Base-by-base conservation (phyloP, 2,329 filamentous ascomycete species). In the Bipolaris zeicola region DNA sequence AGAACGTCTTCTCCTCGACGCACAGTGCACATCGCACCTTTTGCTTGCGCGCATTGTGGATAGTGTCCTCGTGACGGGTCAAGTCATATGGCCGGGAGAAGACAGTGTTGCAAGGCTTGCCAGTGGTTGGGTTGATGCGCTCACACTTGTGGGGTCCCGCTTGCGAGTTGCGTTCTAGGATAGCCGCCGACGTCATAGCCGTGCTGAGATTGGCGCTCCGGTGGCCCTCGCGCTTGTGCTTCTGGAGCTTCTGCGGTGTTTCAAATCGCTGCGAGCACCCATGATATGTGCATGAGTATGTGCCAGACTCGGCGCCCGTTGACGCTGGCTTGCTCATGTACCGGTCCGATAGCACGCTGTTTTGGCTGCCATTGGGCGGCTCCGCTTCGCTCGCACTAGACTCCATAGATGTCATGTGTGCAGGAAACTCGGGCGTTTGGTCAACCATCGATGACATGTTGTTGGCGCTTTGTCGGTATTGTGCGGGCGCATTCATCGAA, bases 81-180 rank as follows among this genome's bases (percentile, higher is more conserved):
- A 99, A 83, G 76, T 99, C 95, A 81, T 99, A 99, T 1, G 95
- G 95, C 18, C 95, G 84, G 0, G 94, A 97, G 77, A 99, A 98
- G 51, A 96, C 83, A 0, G 92, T 96, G 74, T 91, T 94, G 83
- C 95, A 98, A 0, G 92, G 89, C 79, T 97, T 97, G 62, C 92
- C 91, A 0, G 95, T 98, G 62, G 91, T 94, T 1, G 94, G 94
- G 77, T 98, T 98, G 78, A 94, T 91, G 64, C 93, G 87, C 71
- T 93, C 90, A 77, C 95, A 99, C 68, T 89, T 89, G 80, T 98
- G 95, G 31, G 95, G 95, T 0, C 95, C 95, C 8, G 92, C 91
- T 76, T 98, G 95, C 5, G 89, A 94, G 73, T 95, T 96, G 59
- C 91, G 82, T 41, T 80, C 79, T 37, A 88, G 65, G 33, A 85